These are phyloP conservation scores for Venturiaceae sp. DNA, from an alignment of 2,329 filamentous ascomycete species.

Conservation along the genomic window DNA sequence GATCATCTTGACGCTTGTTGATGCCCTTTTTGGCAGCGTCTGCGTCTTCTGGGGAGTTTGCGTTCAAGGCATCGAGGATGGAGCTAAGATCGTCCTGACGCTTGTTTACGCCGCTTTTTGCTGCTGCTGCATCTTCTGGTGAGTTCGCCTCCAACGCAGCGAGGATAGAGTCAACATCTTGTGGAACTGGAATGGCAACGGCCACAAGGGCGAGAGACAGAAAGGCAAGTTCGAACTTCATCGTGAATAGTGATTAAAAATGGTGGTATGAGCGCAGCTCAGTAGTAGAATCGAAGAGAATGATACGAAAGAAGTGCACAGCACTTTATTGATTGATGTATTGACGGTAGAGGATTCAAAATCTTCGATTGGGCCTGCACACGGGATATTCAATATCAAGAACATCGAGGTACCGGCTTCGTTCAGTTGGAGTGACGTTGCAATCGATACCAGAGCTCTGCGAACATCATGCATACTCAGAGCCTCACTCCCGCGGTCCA, in stretches of 20 bases:
- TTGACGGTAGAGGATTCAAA: not conserved
- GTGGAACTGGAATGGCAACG: not conserved
- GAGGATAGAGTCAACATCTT: slow-evolving; percentile 5
- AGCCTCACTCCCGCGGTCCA: too few relatives aligned
- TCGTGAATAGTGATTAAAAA: not conserved
- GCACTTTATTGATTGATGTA: not conserved
- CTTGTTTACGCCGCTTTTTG: not conserved
- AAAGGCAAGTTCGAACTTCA: not conserved
- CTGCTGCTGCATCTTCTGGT: slow-evolving; percentile 1
- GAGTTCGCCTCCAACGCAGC: slow-evolving; percentile 1
- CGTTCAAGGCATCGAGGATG: not conserved
- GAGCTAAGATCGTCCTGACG: slow-evolving; percentile 1
- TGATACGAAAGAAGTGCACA: not conserved
- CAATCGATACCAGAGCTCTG: too few relatives aligned
- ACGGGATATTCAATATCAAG: not conserved
- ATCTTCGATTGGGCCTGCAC: not conserved
- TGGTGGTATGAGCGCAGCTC: not conserved
- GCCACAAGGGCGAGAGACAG: not conserved
- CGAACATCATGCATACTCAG: too few relatives aligned
- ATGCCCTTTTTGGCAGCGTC: not conserved
- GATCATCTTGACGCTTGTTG: not conserved
- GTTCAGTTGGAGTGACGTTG: too few relatives aligned
- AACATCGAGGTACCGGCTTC: too few relatives aligned
- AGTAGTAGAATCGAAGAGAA: not conserved
- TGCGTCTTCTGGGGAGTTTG: slow-evolving; percentile 1